phyloP scores from a whole-genome alignment of 495 filamentous ascomycete species.

The Xylaria bambusicola region DNA sequence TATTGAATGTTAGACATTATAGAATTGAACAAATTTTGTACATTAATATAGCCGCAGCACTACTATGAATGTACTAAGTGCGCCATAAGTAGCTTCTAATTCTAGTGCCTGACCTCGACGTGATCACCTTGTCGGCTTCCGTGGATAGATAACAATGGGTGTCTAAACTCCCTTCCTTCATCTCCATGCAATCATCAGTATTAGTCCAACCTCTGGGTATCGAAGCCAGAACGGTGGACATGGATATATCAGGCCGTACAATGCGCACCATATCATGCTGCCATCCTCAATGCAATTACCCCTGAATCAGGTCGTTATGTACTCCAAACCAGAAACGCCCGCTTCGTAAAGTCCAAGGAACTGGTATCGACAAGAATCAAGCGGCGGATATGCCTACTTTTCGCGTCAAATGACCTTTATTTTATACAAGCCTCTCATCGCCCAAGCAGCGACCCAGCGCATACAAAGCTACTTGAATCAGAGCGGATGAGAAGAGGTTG shows the following conservation, averaged over 20 bases:
- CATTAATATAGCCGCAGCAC: conserved; percentile 6
- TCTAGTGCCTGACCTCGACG: not conserved
- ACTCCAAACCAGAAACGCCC: conserved; percentile 21
- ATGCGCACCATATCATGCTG: conserved; percentile 15
- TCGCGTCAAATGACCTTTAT: conserved; percentile 1
- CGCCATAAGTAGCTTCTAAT: conserved; percentile 7
- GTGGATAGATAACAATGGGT: not conserved
- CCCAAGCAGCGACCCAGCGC: not conserved
- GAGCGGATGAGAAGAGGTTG: not conserved
- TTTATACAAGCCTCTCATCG: conserved; percentile 18
- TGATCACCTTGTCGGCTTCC: not conserved
- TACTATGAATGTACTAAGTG: not conserved
- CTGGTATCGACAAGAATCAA: conserved; percentile 18
- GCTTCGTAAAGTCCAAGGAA: conserved; percentile 20
- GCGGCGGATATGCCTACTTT: conserved; percentile 4
- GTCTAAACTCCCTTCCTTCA: not conserved
- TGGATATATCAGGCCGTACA: conserved; percentile 8
- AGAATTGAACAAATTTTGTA: conserved; percentile 1
- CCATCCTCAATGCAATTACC: conserved; percentile 15
- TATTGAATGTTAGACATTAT: no score
- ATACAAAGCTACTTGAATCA: not conserved
- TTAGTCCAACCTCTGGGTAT: conserved; percentile 7
- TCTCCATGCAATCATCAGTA: not conserved
- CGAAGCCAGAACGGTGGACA: not conserved
- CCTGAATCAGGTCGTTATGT: conserved; percentile 11